Percentiles rank a stretch among this genome's conserved stretches.
Conservation (phyloP, 2,329 filamentous ascomycete species). For the Pyricularia grisea region DNA sequence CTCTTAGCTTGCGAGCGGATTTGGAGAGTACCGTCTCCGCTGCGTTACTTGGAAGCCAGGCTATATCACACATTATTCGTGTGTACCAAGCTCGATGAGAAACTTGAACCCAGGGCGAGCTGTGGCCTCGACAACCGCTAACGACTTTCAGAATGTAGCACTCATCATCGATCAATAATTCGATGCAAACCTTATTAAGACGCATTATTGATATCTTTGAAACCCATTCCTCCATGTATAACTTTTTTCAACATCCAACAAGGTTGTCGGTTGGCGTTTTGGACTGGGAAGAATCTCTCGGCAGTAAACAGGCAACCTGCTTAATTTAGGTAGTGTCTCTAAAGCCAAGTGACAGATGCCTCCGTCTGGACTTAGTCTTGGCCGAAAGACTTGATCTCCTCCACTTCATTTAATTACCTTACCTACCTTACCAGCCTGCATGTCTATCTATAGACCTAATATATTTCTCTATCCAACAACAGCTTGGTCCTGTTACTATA, state of each 20-base stretch:
- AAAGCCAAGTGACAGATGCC: background rate
- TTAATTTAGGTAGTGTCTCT: background rate
- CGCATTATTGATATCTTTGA: background rate
- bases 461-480: background rate
- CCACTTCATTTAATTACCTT: too few species aligned
- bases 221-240: background rate
- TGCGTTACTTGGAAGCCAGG: background rate
- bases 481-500: background rate
- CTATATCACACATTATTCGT: background rate
- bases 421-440: background rate
- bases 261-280: background rate
- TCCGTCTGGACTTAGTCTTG: background rate
- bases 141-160: background rate
- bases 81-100: background rate
- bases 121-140: background rate
- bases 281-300: background rate
- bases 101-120: background rate
- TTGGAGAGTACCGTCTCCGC: background rate
- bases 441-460: background rate
- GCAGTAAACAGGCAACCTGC: background rate
- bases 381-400: background rate
- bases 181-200: background rate
- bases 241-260: background rate
- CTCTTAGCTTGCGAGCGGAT: background rate
- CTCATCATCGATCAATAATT: background rate